Base-by-base conservation (phyloP, 441 rosid genomes). In the Metrosideros polymorpha region DNA sequence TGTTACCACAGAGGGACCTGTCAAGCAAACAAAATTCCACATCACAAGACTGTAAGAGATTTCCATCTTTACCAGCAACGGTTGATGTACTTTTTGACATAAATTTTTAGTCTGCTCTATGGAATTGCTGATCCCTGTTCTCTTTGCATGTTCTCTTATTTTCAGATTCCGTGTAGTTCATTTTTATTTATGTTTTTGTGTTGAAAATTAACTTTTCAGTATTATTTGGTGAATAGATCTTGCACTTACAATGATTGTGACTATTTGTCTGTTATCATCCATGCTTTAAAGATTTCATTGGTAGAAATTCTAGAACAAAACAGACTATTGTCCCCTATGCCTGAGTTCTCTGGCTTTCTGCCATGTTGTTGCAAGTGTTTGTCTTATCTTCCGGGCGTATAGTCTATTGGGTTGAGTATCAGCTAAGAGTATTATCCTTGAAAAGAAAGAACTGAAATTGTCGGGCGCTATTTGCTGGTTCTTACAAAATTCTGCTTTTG, bases 1-100 rank as follows among this genome's bases (percentile, higher is more conserved):
- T 77, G 98, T 97, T 88, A 47, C 89, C 85, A 95, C 99, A 29
- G 92, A 94, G 89, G 99, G 98, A 90, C 56, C 95, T 9, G 93
- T 93, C 86, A 97, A 94, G 88, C 95, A 94, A 89, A 96, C 96
- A 35, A 96, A 89, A 91, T 90, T 96, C 86, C 93, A 93, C 90
- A 94, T 97, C 83, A 95, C 94, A 14, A 92, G 92, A 89, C 90
- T 85, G 99, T 96, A 90, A 93, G 99, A 89, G 57, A 66, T 50
- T 66, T 84, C 57, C 57, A 55, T 76, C 56, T 52, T 12, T 57
- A 50, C 83, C 79, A 12, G 13, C 84, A 35, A 32, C 84, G 6
- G 29, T 83, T 52, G 49, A 39, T 42, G 82, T 71, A 39, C 12
- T 71, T 39, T 29, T 13, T 54, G 22, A 27, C 83, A 13, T 54